These are phyloP conservation scores for Cyberlindnera nakhonratchasimensis DNA, from an alignment of 805 yeast species.

Conservation along the genomic window DNA sequence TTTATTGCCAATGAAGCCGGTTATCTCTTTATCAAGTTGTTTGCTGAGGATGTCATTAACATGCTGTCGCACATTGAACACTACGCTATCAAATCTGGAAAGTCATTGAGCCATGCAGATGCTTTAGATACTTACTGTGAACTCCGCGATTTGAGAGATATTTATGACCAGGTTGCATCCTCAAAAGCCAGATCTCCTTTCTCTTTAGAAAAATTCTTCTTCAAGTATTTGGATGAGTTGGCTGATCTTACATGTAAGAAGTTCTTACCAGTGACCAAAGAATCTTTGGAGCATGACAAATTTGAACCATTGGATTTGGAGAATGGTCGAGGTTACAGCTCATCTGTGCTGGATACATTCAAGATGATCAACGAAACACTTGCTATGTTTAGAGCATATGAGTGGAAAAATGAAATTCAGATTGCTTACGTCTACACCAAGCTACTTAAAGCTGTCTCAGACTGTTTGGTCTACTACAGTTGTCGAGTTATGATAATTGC, in stretches of 20 bases:
- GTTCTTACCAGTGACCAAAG: constrained; percentile 45
- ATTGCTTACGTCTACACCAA: constrained; percentile 57
- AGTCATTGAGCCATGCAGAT: constrained; percentile 44
- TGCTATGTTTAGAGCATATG: constrained; percentile 50
- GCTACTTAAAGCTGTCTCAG: constrained; percentile 60
- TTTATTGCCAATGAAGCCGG: constrained; percentile 49
- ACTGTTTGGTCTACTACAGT: constrained; percentile 53
- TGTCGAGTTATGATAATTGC: constrained; percentile 34
- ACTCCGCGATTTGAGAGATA: constrained; percentile 48
- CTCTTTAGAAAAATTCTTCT: constrained; percentile 55
- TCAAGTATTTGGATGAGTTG: constrained; percentile 40
- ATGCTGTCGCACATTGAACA: constrained; percentile 49
- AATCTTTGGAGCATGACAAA: constrained; percentile 55
- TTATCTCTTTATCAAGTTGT: constrained; percentile 45
- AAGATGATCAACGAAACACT: constrained; percentile 57
- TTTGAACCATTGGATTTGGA: constrained; percentile 49
- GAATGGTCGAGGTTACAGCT: constrained; percentile 42
- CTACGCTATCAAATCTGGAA: constrained; percentile 30
- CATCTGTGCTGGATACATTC: constrained; percentile 67
- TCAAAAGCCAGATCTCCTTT: constrained; percentile 42
- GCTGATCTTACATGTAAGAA: constrained; percentile 43
- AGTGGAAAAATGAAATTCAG: constrained; percentile 67
- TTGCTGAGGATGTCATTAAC: constrained; percentile 49
- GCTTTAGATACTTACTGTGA: constrained; percentile 54
- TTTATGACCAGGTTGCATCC: constrained; percentile 46